Evolutionary conservation across 495 filamentous ascomycete genomes (phyloP).

Genomic region (Ramalina intermedia): DNA sequence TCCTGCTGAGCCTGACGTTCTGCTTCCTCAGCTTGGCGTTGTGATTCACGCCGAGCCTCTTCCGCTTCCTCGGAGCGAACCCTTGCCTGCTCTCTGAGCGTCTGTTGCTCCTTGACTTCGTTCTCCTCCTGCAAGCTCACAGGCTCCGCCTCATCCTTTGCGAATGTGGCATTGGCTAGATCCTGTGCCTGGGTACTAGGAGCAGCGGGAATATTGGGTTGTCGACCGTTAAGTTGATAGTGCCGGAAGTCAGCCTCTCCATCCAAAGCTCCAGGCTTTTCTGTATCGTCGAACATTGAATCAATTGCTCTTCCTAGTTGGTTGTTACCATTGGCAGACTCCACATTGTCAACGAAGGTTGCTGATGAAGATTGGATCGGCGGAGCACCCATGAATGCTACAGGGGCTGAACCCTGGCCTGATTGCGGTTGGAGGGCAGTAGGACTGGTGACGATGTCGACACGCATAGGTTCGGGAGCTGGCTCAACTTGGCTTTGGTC

Average conservation of each 20-base stretch:
- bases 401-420: conserved; percentile 16
- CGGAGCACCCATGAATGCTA: conserved; percentile 17
- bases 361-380: no score
- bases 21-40: conserved; percentile 13
- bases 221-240: no score
- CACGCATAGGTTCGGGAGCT: conserved; percentile 22
- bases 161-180: conserved; percentile 1
- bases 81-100: conserved; percentile 11
- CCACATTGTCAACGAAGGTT: no score
- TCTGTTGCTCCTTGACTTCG: conserved; percentile 27
- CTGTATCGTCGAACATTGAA: not conserved
- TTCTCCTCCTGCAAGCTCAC: conserved; percentile 19
- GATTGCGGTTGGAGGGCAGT: conserved; percentile 14
- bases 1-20: conserved; percentile 11
- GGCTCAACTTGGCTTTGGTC: conserved; percentile 6
- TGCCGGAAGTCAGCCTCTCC: not conserved
- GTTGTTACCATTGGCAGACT: no score
- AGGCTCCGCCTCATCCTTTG: conserved; percentile 17
- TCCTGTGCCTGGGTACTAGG: not conserved
- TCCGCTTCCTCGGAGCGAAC: conserved; percentile 21
- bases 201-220: no score
- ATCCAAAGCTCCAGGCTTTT: conserved; percentile 3
- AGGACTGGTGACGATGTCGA: conserved; percentile 21
- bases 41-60: conserved; percentile 17
- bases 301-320: no score